phyloP scores from a whole-genome alignment of 345 rosid species.

The Gossypium arboreum region DNA sequence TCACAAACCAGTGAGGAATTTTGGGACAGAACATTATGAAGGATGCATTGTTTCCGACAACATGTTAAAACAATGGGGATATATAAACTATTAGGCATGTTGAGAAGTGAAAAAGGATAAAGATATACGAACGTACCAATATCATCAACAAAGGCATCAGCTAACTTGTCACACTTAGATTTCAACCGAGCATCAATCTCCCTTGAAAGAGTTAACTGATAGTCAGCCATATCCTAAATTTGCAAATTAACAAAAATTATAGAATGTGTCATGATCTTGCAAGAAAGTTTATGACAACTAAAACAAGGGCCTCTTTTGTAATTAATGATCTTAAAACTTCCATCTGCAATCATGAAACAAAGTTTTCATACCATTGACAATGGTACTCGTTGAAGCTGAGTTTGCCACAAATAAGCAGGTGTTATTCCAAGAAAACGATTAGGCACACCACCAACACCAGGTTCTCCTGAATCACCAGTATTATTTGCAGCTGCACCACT shows the following conservation, averaged over 20 bases:
- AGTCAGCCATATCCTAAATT: slow-evolving; percentile 77
- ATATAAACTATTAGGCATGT: slow-evolving; percentile 16
- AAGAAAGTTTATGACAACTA: slow-evolving; percentile 5
- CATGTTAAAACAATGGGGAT: not conserved
- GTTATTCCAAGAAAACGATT: slow-evolving; percentile 90
- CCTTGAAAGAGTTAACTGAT: slow-evolving; percentile 68
- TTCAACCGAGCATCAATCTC: slow-evolving; percentile 85
- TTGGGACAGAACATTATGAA: slow-evolving; percentile 5
- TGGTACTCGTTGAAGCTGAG: slow-evolving; percentile 69
- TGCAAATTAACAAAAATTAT: not conserved
- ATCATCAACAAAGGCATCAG: slow-evolving; percentile 86
- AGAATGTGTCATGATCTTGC: not conserved
- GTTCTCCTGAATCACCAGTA: slow-evolving; percentile 52
- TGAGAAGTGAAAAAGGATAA: not conserved
- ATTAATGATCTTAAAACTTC: not conserved
- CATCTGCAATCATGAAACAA: not conserved
- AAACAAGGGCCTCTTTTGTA: not conserved
- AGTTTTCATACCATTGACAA: slow-evolving; percentile 51
- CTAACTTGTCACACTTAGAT: slow-evolving; percentile 80
- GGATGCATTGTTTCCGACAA: not conserved
- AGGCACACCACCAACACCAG: slow-evolving; percentile 77
- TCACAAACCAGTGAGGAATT: not conserved
- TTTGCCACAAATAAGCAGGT: slow-evolving; percentile 79
- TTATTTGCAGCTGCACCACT: slow-evolving; percentile 39
- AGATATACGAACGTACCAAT: slow-evolving; percentile 48